phyloP scores from a whole-genome alignment of 352 stramenopile species.

The Pythium phragmitis region DNA sequence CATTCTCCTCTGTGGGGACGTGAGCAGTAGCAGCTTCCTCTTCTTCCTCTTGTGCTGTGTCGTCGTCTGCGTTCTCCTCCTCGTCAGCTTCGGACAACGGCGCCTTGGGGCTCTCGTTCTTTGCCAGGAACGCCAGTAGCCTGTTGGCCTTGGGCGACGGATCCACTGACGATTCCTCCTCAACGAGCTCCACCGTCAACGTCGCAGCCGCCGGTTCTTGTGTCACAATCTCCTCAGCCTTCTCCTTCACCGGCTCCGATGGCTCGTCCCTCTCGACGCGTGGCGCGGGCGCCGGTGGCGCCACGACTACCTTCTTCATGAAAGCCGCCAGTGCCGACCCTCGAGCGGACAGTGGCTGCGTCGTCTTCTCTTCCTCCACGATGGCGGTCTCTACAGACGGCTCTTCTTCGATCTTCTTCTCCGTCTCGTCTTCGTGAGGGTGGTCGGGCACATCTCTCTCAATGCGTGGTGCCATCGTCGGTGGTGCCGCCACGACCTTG shows the following conservation, averaged over 20 bases:
- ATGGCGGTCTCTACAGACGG: background rate
- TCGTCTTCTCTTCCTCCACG: background rate
- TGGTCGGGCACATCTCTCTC: conserved; percentile 3
- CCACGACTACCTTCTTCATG: conserved; percentile 6
- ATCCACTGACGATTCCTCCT: background rate
- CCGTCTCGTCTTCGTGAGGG: background rate
- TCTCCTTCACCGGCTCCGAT: background rate
- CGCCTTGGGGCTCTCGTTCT: conserved; percentile 2
- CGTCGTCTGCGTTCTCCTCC: conserved; percentile 16
- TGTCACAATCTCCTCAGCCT: conserved; percentile 26
- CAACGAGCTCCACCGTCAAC: conserved; percentile 17
- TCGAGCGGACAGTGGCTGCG: background rate
- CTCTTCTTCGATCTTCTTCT: background rate
- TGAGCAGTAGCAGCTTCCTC: background rate
- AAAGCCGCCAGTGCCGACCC: conserved; percentile 1
- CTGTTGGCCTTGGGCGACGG: conserved; percentile 12
- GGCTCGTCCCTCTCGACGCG: conserved; percentile 1
- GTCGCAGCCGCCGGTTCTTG: conserved; percentile 14
- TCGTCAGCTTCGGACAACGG: conserved; percentile 2
- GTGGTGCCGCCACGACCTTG: background rate
- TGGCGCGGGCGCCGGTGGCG: background rate
- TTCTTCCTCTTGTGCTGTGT: conserved; percentile 3
- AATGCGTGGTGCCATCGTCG: background rate
- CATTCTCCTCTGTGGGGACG: background rate
- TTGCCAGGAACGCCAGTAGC: conserved; percentile 20